Conservation (phyloP, 495 filamentous ascomycete genomes). For the Lophiotrema nucula region DNA sequence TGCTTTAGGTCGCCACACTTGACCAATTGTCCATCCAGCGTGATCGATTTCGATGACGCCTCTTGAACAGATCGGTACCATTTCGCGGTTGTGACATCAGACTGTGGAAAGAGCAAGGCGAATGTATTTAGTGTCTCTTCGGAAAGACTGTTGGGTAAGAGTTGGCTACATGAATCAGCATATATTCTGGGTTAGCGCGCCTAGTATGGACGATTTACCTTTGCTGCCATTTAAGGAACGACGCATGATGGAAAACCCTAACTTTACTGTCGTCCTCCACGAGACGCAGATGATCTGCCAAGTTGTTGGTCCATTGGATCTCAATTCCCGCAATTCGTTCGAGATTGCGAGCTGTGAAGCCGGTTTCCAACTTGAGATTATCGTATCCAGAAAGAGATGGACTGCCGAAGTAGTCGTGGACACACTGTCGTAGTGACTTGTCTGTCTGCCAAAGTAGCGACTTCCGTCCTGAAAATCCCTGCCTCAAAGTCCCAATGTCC, state of each 20-base stretch:
- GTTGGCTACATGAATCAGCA: constrained; percentile 6
- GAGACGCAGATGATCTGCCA: constrained; percentile 48
- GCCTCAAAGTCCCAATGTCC: not conserved
- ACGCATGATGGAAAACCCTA: constrained; percentile 46
- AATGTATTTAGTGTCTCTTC: constrained; percentile 50
- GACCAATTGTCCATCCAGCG: constrained; percentile 36
- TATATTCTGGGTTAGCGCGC: not conserved
- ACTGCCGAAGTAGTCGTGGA: not conserved
- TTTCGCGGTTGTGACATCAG: constrained; percentile 22
- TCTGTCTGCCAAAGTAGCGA: not conserved
- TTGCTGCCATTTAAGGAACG: constrained; percentile 39
- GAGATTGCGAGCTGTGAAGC: constrained; percentile 40
- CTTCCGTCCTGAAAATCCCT: not conserved
- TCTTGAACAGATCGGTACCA: constrained; percentile 2
- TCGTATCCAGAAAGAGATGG: not conserved
- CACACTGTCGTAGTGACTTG: not conserved
- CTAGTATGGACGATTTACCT: not conserved
- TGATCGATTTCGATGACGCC: not conserved
- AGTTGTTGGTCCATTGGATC: constrained; percentile 46
- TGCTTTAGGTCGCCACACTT: constrained; percentile 34
- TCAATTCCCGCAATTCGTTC: constrained; percentile 42
- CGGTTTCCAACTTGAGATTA: constrained; percentile 7
- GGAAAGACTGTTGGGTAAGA: constrained; percentile 41
- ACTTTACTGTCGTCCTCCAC: constrained; percentile 45
- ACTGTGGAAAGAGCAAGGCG: constrained; percentile 47